Evolutionary conservation across 306 rosid genomes (phyloP).

Genomic region (Glycine soja): DNA sequence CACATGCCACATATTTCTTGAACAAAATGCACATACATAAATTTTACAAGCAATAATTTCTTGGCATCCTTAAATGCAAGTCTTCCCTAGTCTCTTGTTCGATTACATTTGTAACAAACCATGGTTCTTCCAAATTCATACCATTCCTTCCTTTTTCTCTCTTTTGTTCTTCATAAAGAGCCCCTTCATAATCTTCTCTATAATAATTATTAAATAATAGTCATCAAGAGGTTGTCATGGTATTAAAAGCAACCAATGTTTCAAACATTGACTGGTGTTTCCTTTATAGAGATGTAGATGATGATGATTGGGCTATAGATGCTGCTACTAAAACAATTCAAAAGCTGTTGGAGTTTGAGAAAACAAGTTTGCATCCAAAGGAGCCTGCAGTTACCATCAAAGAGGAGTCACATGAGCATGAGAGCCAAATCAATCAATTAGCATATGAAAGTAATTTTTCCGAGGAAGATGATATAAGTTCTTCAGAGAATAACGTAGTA

Average conservation of each 20-base stretch:
- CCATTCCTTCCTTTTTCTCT: background rate
- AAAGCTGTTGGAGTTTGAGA: conserved; percentile 66
- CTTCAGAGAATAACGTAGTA: conserved; percentile 38
- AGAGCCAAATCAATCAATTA: conserved; percentile 40
- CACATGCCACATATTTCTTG: conserved; percentile 5
- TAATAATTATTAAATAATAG: background rate
- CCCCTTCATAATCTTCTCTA: background rate
- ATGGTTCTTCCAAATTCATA: background rate
- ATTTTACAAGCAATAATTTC: too few relatives aligned
- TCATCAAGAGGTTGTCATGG: conserved; percentile 3
- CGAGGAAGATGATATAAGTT: conserved; percentile 38
- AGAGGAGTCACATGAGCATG: conserved; percentile 48
- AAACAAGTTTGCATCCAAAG: conserved; percentile 45
- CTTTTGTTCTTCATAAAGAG: background rate
- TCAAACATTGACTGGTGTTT: background rate
- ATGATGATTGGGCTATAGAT: conserved; percentile 61
- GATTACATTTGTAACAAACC: conserved; percentile 12
- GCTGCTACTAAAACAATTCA: conserved; percentile 60
- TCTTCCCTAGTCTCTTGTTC: background rate
- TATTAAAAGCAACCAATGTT: background rate
- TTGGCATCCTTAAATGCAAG: too few relatives aligned
- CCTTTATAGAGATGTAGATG: conserved; percentile 55
- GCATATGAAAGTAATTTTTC: conserved; percentile 27
- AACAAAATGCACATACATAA: background rate
- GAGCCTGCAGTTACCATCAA: conserved; percentile 32